Conservation (phyloP, 805 yeast genomes). For the Brettanomyces nanus region DNA sequence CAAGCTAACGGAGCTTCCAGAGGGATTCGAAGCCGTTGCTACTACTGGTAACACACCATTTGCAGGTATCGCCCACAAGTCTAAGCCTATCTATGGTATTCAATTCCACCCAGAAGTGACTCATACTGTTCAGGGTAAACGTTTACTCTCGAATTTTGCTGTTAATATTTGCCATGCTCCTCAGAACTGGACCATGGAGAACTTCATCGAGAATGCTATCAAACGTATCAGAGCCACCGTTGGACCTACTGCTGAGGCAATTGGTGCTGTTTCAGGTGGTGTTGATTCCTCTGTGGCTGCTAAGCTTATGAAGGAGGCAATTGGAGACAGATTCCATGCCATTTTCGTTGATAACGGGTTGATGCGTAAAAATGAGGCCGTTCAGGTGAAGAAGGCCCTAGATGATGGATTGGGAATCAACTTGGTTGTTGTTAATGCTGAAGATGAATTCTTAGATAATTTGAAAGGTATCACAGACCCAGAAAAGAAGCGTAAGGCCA, state of each 20-base stretch:
- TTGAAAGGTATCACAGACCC: conserved; percentile 96
- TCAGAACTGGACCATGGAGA: conserved; percentile 96
- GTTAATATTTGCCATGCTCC: conserved; percentile 78
- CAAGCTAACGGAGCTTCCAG: conserved; percentile 84
- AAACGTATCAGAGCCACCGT: conserved; percentile 83
- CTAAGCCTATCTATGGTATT: conserved; percentile 77
- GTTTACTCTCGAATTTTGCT: conserved; percentile 84
- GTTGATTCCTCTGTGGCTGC: conserved; percentile 99
- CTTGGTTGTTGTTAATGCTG: conserved; percentile 89
- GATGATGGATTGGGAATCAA: conserved; percentile 92
- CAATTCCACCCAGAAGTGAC: conserved; percentile 99
- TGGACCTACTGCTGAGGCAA: conserved; percentile 97
- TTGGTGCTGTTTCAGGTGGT: conserved; percentile 99
- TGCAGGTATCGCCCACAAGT: conserved; percentile 81
- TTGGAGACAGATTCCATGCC: conserved; percentile 98
- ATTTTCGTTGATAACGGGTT: conserved; percentile 97
- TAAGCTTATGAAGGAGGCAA: conserved; percentile 94
- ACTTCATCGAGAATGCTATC: conserved; percentile 94
- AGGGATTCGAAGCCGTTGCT: conserved; percentile 83
- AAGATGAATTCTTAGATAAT: conserved; percentile 78
- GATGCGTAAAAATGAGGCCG: conserved; percentile 91
- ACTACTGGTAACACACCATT: conserved; percentile 90
- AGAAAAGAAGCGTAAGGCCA: conserved; percentile 96
- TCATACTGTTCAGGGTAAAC: conserved; percentile 88
- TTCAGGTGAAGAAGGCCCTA: conserved; percentile 77